These are phyloP conservation scores for Bidens hawaiensis DNA, from an alignment of 140 eudicot species.

Conservation along the genomic window DNA sequence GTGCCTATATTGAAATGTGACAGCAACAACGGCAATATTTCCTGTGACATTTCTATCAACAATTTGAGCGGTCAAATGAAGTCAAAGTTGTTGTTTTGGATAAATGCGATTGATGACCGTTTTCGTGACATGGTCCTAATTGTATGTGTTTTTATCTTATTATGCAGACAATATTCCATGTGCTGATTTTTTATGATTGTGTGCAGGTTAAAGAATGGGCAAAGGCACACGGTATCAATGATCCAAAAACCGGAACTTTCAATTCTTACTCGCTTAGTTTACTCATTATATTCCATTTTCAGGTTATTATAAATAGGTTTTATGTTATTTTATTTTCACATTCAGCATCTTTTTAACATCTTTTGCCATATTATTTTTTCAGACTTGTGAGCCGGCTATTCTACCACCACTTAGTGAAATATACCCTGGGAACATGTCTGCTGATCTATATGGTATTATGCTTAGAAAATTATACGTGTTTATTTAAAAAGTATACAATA, in stretches of 20 bases:
- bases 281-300: slow-evolving; percentile 84
- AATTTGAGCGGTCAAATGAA: slow-evolving; percentile 92
- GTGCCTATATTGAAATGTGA: slow-evolving; percentile 80
- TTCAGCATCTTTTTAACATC: not conserved
- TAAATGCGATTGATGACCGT: slow-evolving; percentile 71
- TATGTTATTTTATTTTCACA: not conserved
- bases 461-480: not conserved
- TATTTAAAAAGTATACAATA: not conserved
- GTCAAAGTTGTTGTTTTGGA: slow-evolving; percentile 78
- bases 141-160: slow-evolving; percentile 36
- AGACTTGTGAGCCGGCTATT: slow-evolving; percentile 87
- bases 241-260: slow-evolving; percentile 73
- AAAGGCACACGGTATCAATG: slow-evolving; percentile 76
- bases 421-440: slow-evolving; percentile 71
- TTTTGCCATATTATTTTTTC: slow-evolving; percentile 26
- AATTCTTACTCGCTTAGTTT: slow-evolving; percentile 85
- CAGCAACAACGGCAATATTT: slow-evolving; percentile 47
- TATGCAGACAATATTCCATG: not conserved
- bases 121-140: slow-evolving; percentile 85
- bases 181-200: slow-evolving; percentile 18
- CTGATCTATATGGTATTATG: slow-evolving; percentile 67
- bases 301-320: slow-evolving; percentile 42
- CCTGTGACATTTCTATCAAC: slow-evolving; percentile 88
- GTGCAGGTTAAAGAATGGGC: slow-evolving; percentile 98
- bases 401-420: slow-evolving; percentile 84